phyloP scores from a whole-genome alignment of 2,329 filamentous ascomycete species.

The Tolypocladium sp. region DNA sequence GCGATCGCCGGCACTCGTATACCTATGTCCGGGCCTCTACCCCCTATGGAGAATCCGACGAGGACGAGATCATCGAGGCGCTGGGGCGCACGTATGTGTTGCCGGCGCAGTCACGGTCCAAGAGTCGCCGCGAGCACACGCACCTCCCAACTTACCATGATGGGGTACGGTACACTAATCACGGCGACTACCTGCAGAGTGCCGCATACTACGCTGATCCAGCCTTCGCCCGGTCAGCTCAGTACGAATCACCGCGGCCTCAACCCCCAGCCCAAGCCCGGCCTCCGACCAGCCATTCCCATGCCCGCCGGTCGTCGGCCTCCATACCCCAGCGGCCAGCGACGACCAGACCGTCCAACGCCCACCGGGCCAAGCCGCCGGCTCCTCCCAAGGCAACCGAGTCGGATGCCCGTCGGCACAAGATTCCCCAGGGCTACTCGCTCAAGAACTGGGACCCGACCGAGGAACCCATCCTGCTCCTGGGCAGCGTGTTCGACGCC shows the following conservation, averaged over 20 bases:
- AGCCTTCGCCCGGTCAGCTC: slow-evolving; percentile 22
- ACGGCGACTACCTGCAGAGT: slow-evolving; percentile 46
- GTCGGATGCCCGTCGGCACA: slow-evolving; percentile 51
- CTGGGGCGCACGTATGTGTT: slow-evolving; percentile 44
- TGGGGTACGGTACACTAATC: slow-evolving; percentile 50
- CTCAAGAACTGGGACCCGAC: slow-evolving; percentile 97
- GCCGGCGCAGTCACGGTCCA: slow-evolving; percentile 36
- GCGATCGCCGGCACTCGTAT: slow-evolving; percentile 47
- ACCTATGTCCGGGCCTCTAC: slow-evolving; percentile 50
- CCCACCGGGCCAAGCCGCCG: slow-evolving; percentile 18
- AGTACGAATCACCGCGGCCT: slow-evolving; percentile 33
- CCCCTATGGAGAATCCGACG: slow-evolving; percentile 54
- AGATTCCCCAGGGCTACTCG: slow-evolving; percentile 83
- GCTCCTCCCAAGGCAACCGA: slow-evolving; percentile 43
- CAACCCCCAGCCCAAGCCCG: slow-evolving; percentile 24
- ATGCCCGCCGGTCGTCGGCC: slow-evolving; percentile 38
- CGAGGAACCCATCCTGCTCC: slow-evolving; percentile 85
- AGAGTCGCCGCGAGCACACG: slow-evolving; percentile 16
- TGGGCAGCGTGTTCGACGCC: slow-evolving; percentile 93
- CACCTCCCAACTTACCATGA: slow-evolving; percentile 32
- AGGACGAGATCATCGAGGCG: slow-evolving; percentile 51
- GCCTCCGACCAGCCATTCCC: slow-evolving; percentile 31
- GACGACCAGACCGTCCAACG: slow-evolving; percentile 36
- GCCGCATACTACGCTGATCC: slow-evolving; percentile 25
- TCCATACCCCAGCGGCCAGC: slow-evolving; percentile 41